Evolutionary conservation across 2,329 filamentous ascomycete species (phyloP).

Genomic region (Apiospora aurea): DNA sequence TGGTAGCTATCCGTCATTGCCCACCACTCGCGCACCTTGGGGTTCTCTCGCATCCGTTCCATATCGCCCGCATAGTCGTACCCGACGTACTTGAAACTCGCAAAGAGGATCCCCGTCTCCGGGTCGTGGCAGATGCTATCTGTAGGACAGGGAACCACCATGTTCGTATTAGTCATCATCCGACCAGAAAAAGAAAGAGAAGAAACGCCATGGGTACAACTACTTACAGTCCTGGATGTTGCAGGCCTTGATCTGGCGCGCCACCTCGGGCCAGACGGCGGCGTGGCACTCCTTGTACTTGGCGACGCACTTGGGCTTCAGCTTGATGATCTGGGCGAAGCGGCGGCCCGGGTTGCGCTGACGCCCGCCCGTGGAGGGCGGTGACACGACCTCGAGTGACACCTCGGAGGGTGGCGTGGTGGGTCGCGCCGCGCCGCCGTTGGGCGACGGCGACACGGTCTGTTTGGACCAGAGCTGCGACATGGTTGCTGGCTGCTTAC

Average conservation of each 20-base stretch:
- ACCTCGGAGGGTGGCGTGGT: constrained; percentile 6
- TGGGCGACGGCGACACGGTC: constrained; percentile 11
- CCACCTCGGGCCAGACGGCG: constrained; percentile 78
- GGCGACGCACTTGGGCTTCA: constrained; percentile 70
- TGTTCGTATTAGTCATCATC: not conserved
- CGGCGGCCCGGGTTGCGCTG: constrained; percentile 57
- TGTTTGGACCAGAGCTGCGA: constrained; percentile 34
- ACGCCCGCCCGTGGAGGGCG: constrained; percentile 30
- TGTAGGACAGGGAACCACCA: constrained; percentile 39
- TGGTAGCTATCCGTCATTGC: constrained; percentile 80
- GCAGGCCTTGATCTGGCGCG: constrained; percentile 77
- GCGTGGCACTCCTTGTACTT: constrained; percentile 79
- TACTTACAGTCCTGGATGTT: constrained; percentile 75
- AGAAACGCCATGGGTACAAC: not conserved
- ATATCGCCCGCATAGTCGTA: constrained; percentile 77
- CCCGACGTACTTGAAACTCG: constrained; percentile 81
- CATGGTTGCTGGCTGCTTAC: constrained; percentile 24
- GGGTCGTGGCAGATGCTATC: constrained; percentile 79
- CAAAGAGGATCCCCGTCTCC: constrained; percentile 69
- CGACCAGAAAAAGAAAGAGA: not conserved
- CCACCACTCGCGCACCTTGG: constrained; percentile 81
- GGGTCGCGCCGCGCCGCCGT: not conserved
- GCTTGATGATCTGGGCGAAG: constrained; percentile 75
- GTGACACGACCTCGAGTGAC: constrained; percentile 3
- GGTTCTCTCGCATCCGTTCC: constrained; percentile 76